Base-by-base conservation (phyloP, 805 yeast species). In the Saturnispora diversa region DNA sequence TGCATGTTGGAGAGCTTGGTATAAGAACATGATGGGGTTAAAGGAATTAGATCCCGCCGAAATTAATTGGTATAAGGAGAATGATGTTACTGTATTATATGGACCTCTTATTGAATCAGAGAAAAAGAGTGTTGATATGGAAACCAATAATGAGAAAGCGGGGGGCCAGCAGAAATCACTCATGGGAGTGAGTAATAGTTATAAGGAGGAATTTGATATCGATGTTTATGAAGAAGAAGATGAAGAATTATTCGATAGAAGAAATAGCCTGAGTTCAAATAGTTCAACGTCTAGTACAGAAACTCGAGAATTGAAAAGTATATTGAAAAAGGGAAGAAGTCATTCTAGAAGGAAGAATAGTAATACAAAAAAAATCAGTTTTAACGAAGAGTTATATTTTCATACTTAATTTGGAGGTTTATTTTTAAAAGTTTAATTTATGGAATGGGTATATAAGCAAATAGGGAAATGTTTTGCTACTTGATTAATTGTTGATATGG, bases 1-100 rank as follows among this genome's bases (percentile, higher is more conserved):
- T 53, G 90, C 95, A 12, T 71, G 84, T 37, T 90, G 97, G 97
- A 72, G 97, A 55, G 86, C 95, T 15, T 90, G 97, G 97, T 82
- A 90, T 11, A 87, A 88, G 62, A 70, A 84, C 38, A 73, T 81
- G 50, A 71, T 74, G 48, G 68, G 75, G 21, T 61, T 79, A 34
- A 58, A 65, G 22, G 67, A 75, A 37, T 44, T 68, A 6, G 52
- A 63, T 40, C 78, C 80, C 1, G 55, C 61, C 4, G 45, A 46
- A 26, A 72, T 74, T 30, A 73, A 74, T 53, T 74, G 80, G 80
- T 65, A 62, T 49, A 74, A 74, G 50, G 65, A 60, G 42, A 69
- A 70, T 44, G 80, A 74, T 50, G 65, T 71, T 35, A 74, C 77
- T 4, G 72, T 74, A 62, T 60, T 74, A 37, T 74, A 68, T 49